Evolutionary conservation across 345 rosid species (phyloP).

Genomic region (Clarkia xantiana): DNA sequence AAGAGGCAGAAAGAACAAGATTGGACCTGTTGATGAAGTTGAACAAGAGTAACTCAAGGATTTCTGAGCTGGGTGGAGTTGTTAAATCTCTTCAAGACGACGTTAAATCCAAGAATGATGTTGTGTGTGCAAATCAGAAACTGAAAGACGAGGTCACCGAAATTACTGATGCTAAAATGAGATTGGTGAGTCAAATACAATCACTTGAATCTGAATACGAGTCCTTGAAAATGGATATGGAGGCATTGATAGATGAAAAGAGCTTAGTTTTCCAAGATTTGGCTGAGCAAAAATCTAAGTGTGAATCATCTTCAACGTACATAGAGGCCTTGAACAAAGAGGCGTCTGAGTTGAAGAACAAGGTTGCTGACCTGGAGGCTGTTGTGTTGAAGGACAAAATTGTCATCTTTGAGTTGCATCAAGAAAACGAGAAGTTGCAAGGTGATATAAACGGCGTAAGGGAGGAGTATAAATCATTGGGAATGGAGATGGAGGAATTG

Average conservation of each 20-base stretch:
- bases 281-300: slow-evolving; percentile 28
- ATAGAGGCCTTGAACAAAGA: slow-evolving; percentile 25
- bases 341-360: slow-evolving; percentile 21
- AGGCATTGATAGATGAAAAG: slow-evolving; percentile 23
- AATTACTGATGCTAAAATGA: slow-evolving; percentile 12
- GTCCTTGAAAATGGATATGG: slow-evolving; percentile 19
- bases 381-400: too few relatives aligned
- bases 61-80: slow-evolving; percentile 22
- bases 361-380: too few relatives aligned
- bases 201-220: slow-evolving; percentile 25
- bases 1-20: slow-evolving; percentile 20
- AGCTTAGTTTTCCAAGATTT: slow-evolving; percentile 30
- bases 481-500: slow-evolving; percentile 22
- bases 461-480: slow-evolving; percentile 19
- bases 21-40: slow-evolving; percentile 23
- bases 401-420: background rate
- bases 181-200: slow-evolving; percentile 21
- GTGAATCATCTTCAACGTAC: slow-evolving; percentile 20
- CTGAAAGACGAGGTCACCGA: slow-evolving; percentile 21
- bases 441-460: slow-evolving; percentile 18
- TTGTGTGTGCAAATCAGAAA: slow-evolving; percentile 13
- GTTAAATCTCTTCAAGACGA: slow-evolving; percentile 20
- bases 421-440: slow-evolving; percentile 13
- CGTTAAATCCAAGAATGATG: slow-evolving; percentile 17
- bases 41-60: slow-evolving; percentile 15